Percentiles rank a stretch among this genome's conserved stretches.
phyloP scores from a whole-genome alignment of 352 stramenopile genomes.

The Thraustochytrium sp. region DNA sequence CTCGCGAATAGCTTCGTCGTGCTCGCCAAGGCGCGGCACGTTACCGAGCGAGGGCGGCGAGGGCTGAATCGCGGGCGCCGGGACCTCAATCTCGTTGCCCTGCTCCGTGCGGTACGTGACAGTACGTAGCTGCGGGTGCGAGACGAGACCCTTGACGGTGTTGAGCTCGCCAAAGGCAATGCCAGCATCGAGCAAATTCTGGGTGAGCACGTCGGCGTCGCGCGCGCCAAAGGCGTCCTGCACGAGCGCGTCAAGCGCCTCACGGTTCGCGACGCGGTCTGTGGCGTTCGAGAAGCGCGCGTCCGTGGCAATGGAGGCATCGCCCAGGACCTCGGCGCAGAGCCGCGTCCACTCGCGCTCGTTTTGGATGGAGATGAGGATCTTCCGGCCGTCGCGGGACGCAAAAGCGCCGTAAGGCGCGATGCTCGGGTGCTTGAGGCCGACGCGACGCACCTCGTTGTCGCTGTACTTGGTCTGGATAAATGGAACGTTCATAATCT shows the following conservation, averaged over 20 bases:
- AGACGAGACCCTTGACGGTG: neutral
- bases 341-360: constrained; percentile 38
- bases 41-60: neutral
- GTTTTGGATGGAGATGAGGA: constrained; percentile 41
- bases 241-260: constrained; percentile 28
- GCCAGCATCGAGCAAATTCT: neutral
- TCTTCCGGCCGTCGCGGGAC: neutral
- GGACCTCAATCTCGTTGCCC: neutral
- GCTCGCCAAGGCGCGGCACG: constrained; percentile 29
- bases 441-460: neutral
- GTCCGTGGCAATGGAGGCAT: neutral
- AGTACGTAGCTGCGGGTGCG: constrained; percentile 27
- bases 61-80: neutral
- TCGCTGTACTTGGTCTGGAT: constrained; percentile 40
- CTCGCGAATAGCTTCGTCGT: constrained; percentile 2
- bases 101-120: neutral
- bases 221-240: constrained; percentile 1
- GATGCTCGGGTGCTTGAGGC: constrained; percentile 39
- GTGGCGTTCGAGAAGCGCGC: neutral
- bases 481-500: constrained; percentile 45
- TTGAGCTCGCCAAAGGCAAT: constrained; percentile 46
- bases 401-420: constrained; percentile 34
- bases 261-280: neutral
- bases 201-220: neutral
- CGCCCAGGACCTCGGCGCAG: neutral